These are phyloP conservation scores for Euphorbia lathyris DNA, from an alignment of 345 rosid genomes.

Conservation along the genomic window DNA sequence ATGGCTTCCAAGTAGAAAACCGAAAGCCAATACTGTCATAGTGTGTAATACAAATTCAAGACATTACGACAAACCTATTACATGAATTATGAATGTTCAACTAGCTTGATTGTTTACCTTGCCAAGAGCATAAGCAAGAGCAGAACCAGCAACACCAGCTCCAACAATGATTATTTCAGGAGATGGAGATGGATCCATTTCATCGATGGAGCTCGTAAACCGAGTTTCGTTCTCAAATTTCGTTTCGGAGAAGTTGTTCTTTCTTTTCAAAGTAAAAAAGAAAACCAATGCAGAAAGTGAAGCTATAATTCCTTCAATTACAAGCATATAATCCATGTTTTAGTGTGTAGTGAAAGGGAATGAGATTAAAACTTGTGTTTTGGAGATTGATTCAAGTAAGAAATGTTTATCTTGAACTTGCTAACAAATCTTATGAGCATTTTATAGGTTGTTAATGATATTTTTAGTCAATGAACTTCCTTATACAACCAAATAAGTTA, in stretches of 20 bases:
- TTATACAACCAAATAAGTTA: too few species aligned
- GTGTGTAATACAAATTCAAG: too few species aligned
- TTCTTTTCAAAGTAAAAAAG: background rate
- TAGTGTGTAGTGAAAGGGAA: background rate
- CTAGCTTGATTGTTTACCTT: background rate
- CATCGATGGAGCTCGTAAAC: background rate
- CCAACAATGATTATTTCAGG: slow-evolving; percentile 6
- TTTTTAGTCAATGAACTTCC: background rate
- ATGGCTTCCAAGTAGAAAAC: too few species aligned
- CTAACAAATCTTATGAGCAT: background rate
- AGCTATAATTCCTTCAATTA: background rate
- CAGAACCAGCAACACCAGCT: slow-evolving; percentile 4
- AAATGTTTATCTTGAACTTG: background rate
- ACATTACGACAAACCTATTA: too few species aligned
- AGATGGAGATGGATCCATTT: background rate
- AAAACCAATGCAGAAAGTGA: background rate
- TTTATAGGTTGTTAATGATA: background rate
- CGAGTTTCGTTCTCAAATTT: background rate
- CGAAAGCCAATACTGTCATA: too few species aligned
- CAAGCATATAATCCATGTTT: slow-evolving; percentile 3
- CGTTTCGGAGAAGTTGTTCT: background rate
- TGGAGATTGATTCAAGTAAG: background rate
- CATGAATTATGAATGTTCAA: background rate
- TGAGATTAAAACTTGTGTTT: background rate
- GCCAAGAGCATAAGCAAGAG: slow-evolving; percentile 2